phyloP scores from a whole-genome alignment of 208 protist species.

The Leptomonas pyrrhocoris region DNA sequence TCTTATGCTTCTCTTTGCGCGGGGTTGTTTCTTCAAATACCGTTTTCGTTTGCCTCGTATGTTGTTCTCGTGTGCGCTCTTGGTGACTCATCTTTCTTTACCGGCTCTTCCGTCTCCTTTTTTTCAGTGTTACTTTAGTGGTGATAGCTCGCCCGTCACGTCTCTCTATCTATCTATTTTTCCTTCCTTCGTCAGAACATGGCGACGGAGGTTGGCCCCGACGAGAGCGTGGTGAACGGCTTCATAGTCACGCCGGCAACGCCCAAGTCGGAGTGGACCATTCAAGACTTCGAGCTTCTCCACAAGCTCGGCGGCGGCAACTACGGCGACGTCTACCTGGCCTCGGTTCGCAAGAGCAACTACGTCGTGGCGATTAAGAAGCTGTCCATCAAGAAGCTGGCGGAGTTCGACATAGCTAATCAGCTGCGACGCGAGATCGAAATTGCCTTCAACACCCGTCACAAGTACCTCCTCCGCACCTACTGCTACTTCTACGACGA shows the following conservation, averaged over 20 bases:
- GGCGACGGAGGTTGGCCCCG: slow-evolving; percentile 57
- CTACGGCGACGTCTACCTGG: slow-evolving; percentile 99
- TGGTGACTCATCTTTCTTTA: background rate
- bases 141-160: background rate
- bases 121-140: background rate
- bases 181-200: slow-evolving; percentile 8
- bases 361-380: slow-evolving; percentile 99
- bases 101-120: background rate
- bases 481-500: slow-evolving; percentile 99
- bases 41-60: background rate
- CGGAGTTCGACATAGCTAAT: slow-evolving; percentile 95
- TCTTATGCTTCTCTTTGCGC: no score
- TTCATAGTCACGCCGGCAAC: slow-evolving; percentile 72
- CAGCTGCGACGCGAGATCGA: slow-evolving; percentile 99
- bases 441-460: slow-evolving; percentile 98
- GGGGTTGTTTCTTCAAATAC: no score
- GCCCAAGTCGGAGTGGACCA: slow-evolving; percentile 76
- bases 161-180: no score
- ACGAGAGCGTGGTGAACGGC: slow-evolving; percentile 61
- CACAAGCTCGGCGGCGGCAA: slow-evolving; percentile 96
- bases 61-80: background rate
- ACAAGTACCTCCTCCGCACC: slow-evolving; percentile 98
- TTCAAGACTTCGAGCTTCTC: slow-evolving; percentile 95
- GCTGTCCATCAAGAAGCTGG: slow-evolving; percentile 94
- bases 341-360: slow-evolving; percentile 96